Evolutionary conservation across 2,329 filamentous ascomycete genomes (phyloP), one percentile per base, ranked within the genome.

Genomic region (Cladosporium colombiae): DNA sequence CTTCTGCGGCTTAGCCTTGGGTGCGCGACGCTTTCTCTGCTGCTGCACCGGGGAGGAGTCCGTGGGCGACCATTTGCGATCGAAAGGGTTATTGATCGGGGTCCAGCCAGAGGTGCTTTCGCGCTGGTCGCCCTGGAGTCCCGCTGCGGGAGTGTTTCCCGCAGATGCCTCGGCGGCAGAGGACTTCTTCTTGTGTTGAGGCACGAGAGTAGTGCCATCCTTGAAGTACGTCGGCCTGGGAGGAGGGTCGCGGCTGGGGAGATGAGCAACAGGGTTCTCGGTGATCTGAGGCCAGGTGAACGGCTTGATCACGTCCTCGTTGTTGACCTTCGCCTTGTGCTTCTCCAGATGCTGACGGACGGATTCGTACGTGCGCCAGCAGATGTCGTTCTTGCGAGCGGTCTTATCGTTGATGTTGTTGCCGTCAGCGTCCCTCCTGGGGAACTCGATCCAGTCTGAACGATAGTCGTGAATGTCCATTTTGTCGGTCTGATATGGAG

Each of bases 271-370:
- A 2, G 55, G n/a, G 18, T 63, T 63, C 6, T 44, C 35, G 8
- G 33, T 52, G 50, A 16, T 56, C 25, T 37, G 33, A 5, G 14
- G 31, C 50, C 61, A 56, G 10, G 21, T 33, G 25, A 44, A 46
- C 16, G 61, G 50, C 50, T 33, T 37, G 21, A n/a, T 5, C 4
- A 4, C 13, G 1, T 40, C 13, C 7, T 6, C 11, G 10, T 46
- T n/a, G 33, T 27, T 46, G 25, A 56, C 35, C 14, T 3, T n/a
- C 18, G 23, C 25, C 50, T 56, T 63, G 50, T 56, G 52, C 13
- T 29, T 29, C 35, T 63, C 61, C 5, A 55, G 27, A 5, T 63
- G 61, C 33, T 63, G 61, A n/a, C 50, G 31, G 5, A 63, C 50
- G 2, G 61, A 55, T 37, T 63, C 49, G 33, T 56, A 63, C 1